These are phyloP conservation scores for Solanum peruvianum DNA, from an alignment of 257 asterid species.

Conservation along the genomic window DNA sequence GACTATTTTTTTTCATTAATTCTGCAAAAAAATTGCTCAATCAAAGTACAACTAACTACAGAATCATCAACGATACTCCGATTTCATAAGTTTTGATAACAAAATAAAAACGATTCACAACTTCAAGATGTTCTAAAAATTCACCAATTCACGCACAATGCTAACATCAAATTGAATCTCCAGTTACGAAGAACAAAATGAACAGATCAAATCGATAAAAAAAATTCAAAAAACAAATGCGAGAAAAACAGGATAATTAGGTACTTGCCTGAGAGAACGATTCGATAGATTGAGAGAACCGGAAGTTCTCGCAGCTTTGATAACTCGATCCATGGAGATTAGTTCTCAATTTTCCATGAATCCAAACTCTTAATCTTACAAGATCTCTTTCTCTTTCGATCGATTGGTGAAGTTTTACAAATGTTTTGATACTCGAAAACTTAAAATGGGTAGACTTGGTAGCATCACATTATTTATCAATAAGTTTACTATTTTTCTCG, in stretches of 20 bases:
- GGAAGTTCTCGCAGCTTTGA: conserved; percentile 83
- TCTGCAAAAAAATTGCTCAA: background rate
- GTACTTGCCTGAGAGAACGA: conserved; percentile 70
- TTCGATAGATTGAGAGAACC: conserved; percentile 94
- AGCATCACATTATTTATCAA: background rate
- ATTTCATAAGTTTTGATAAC: background rate
- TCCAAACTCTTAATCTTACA: background rate
- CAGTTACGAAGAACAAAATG: background rate
- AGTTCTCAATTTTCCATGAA: background rate
- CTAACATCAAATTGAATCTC: background rate
- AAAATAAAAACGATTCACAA: background rate
- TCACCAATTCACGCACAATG: background rate
- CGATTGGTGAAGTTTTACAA: background rate
- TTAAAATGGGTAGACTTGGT: background rate
- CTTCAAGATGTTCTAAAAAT: background rate
- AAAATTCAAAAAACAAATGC: background rate
- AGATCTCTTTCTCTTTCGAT: background rate
- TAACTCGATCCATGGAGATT: conserved; percentile 61
- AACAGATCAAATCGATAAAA: background rate
- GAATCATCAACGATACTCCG: background rate
- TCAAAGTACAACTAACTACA: background rate
- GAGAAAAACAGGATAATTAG: background rate
- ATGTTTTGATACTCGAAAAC: background rate
- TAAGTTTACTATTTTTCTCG: background rate
- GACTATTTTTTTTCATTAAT: background rate